A percentile compares a stretch with the other conserved stretches of the same genome.
Conservation (phyloP, 2,329 filamentous ascomycete genomes). For the Fusarium verrucosum region DNA sequence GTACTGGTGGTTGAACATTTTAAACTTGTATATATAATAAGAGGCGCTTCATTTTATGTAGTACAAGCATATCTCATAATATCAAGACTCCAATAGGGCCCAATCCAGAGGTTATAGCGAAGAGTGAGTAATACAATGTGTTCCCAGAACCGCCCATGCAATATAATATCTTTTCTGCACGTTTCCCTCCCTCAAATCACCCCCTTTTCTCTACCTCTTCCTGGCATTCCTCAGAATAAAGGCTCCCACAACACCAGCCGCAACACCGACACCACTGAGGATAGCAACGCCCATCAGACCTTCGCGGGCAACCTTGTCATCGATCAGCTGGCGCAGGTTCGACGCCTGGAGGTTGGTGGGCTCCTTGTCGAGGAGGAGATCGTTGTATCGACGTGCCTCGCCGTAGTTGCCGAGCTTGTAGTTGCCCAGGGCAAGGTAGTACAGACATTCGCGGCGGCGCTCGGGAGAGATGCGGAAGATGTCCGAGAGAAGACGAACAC, state of each 20-base stretch:
- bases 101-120: constrained; percentile 21
- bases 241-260: constrained; percentile 90
- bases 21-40: constrained; percentile 25
- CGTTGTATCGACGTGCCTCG: constrained; percentile 94
- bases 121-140: constrained; percentile 26
- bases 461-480: constrained; percentile 96
- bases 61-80: constrained; percentile 37
- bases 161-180: constrained; percentile 14
- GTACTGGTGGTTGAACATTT: background rate
- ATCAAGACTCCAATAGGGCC: constrained; percentile 31
- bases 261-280: constrained; percentile 89
- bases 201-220: constrained; percentile 55
- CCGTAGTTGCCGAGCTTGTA: constrained; percentile 98
- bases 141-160: constrained; percentile 25
- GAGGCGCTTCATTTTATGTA: constrained; percentile 40
- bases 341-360: constrained; percentile 89
- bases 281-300: constrained; percentile 95
- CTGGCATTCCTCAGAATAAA: constrained; percentile 82
- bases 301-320: constrained; percentile 96
- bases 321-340: constrained; percentile 86
- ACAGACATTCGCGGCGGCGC: constrained; percentile 94
- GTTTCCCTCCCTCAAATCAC: background rate
- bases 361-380: constrained; percentile 89
- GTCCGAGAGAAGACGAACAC: constrained; percentile 90
- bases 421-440: constrained; percentile 96